A percentile compares a stretch with the other conserved stretches of the same genome.
Conservation (phyloP, 2,329 filamentous ascomycete genomes). For the Chrysosporium keratinophilum region DNA sequence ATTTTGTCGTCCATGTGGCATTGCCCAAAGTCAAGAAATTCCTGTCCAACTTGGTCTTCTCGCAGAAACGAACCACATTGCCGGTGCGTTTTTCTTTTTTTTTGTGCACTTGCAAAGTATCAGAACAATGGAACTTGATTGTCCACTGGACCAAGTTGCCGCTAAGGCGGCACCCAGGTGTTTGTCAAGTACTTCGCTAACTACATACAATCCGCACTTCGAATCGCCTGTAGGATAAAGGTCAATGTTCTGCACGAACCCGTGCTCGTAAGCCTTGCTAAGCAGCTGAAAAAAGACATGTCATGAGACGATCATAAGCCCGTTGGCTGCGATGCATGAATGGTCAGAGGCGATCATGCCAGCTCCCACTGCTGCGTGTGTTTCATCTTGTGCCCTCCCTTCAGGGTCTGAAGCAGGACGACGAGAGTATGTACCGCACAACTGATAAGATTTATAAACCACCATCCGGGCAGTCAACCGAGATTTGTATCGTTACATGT, state of each 20-base stretch:
- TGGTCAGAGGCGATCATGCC: constrained; percentile 1
- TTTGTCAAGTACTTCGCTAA: background rate
- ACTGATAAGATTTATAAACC: too few species aligned
- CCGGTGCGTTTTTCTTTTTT: background rate
- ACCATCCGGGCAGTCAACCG: too few species aligned
- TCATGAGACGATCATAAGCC: background rate
- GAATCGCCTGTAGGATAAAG: background rate
- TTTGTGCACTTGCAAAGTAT: background rate
- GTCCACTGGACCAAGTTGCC: constrained; percentile 3
- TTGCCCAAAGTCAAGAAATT: background rate
- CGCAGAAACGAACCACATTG: constrained; percentile 1
- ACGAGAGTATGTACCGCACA: background rate
- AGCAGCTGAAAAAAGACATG: constrained; percentile 4
- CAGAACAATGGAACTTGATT: background rate
- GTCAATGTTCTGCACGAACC: constrained; percentile 3
- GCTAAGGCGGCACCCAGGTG: background rate
- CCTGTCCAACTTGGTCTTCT: background rate
- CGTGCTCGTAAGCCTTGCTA: background rate
- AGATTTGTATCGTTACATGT: too few species aligned
- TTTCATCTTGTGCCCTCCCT: background rate
- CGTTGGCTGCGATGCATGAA: background rate
- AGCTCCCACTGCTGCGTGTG: background rate
- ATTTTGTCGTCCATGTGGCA: constrained; percentile 9
- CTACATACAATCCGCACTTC: background rate
- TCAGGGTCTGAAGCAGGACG: too few species aligned